Evolutionary conservation across 1,284 basidiomycete species (phyloP), one percentile per base, ranked within the genome.

Genomic region (Naganishia sp.): DNA sequence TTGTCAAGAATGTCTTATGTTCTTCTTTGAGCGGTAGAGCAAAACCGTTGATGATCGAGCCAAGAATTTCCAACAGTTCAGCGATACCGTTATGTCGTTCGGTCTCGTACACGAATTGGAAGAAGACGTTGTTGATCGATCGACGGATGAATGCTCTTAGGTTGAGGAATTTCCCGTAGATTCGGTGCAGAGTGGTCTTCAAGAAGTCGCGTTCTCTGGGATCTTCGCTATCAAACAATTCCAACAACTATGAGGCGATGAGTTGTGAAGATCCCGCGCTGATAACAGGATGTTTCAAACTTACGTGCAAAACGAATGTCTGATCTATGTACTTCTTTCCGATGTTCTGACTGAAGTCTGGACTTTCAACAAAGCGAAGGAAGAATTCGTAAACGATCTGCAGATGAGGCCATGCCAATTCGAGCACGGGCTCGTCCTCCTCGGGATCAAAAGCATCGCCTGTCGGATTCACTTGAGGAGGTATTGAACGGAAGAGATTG

Each of bases 361-460:
- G 90, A 75, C 89, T 92, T 81, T 99, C 96, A 68, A 99, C 92
- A 76, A 99, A 99, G 64, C 96, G 91, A 43, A 99, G 87, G 87
- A 99, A 99, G 81, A 99, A 98, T 81, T 99, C 96, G 82, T 99
- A 99, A 61, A 99, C 96, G 72, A 99, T 95, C 81, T 99, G 95
- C 65, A 99, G 86, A 79, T 99, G 96, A 35, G 96, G 96, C 96
- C 96, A 99, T 18, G 96, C 96, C 63, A 99, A 89, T 78, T 99
- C 96, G 69, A 99, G 86, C 3, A 99, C 95, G 7, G 96, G 96
- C 74, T 99, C 96, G 74, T 99, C 96, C 82, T 99, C 96, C 81
- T 99, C 96, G 15, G 96, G 96, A 78, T 99, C 96, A 76, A 97
- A 99, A 0, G 94, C 95, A 76, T 99, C 96, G 65, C 95, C 96